Evolutionary conservation across 495 filamentous ascomycete genomes (phyloP).

Genomic region (Trichocladium uniseriatum): DNA sequence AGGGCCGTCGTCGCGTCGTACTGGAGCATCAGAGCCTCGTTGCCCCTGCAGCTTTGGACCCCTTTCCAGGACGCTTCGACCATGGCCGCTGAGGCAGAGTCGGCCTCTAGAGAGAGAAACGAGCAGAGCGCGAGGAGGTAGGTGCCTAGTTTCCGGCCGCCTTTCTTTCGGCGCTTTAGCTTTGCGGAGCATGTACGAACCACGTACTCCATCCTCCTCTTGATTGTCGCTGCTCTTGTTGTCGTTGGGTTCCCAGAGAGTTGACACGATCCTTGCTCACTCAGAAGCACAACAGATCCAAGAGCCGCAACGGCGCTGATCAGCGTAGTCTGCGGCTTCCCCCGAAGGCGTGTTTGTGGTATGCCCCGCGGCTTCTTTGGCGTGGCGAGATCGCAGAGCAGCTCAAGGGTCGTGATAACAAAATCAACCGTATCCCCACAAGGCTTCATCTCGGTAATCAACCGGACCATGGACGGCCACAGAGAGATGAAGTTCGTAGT

Average conservation of each 20-base stretch:
- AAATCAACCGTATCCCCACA: conserved; percentile 32
- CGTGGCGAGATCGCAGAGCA: conserved; percentile 24
- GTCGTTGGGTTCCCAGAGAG: not conserved
- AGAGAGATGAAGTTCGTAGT: conserved; percentile 29
- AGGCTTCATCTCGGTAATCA: conserved; percentile 20
- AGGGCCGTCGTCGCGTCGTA: conserved; percentile 22
- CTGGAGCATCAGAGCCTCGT: conserved; percentile 7
- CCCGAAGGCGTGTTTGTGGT: conserved; percentile 8
- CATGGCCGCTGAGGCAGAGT: not conserved
- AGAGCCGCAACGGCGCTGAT: conserved; percentile 13
- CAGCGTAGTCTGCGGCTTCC: conserved; percentile 12
- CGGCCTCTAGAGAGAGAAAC: conserved; percentile 15
- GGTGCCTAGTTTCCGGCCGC: conserved; percentile 13
- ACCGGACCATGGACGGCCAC: conserved; percentile 28
- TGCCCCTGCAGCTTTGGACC: not conserved
- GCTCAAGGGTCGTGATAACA: conserved; percentile 23
- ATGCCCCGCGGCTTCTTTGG: conserved; percentile 5
- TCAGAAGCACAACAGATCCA: conserved; percentile 15
- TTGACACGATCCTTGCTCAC: conserved; percentile 7
- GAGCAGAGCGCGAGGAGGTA: conserved; percentile 23
- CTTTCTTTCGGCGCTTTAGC: conserved; percentile 5
- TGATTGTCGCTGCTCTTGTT: conserved; percentile 3
- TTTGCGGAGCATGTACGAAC: conserved; percentile 6
- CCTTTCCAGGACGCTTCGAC: conserved; percentile 16
- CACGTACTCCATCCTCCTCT: conserved; percentile 16